Base-by-base conservation (phyloP, 768 basidiomycete species). In the Suillus sp. region DNA sequence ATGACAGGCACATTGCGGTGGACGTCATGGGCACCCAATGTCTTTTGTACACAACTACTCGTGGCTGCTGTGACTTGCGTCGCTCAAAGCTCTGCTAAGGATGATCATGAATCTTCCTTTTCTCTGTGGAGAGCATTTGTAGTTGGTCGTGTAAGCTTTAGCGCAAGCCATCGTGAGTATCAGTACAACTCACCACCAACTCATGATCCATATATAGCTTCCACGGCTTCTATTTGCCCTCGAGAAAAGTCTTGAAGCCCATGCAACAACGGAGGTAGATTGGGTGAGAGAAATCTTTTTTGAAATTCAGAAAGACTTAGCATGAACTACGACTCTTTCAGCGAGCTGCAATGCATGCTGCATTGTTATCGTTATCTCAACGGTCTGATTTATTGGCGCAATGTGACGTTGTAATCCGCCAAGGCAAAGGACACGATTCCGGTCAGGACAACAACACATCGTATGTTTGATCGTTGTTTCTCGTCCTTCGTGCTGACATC, bases 91-190 rank as follows among this genome's bases (percentile, higher is more conserved):
- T 69, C 75, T 16, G 70, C 78, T 2, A 77, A 62, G 61, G 70
- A 70, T 5, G 65, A 71, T 55, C 65, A 73, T 60, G 66, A 77
- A 67, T 65, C 74, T 69, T 63, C 76, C 60, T 65, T 72, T 51
- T 76, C 75, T 42, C 69, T 92, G 37, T 93, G 91, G 91, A 84
- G 84, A 66, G 81, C 86, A 22, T 93, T 92, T 69, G 80, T 91
- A 22, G 76, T 90, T 61, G 87, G 90, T 43, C 83, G 91, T 60
- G 91, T 93, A 75, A 68, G 88, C 58, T 65, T 42, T 30, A 57
- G 38, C 18, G 56, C 40, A 27, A 57, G 27, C 56, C 25, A 40
- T 10, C 5, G 25, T 13, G 25, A 40, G 27, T 20, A 20, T 57
- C 56, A 57, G 38, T 57, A 30, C 20, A 57, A 10, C 56, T 61